A percentile compares a stretch with the other conserved stretches of the same genome.
These are phyloP conservation scores for Escallonia herrerae DNA, from an alignment of 129 eudicot species.

Conservation along the genomic window DNA sequence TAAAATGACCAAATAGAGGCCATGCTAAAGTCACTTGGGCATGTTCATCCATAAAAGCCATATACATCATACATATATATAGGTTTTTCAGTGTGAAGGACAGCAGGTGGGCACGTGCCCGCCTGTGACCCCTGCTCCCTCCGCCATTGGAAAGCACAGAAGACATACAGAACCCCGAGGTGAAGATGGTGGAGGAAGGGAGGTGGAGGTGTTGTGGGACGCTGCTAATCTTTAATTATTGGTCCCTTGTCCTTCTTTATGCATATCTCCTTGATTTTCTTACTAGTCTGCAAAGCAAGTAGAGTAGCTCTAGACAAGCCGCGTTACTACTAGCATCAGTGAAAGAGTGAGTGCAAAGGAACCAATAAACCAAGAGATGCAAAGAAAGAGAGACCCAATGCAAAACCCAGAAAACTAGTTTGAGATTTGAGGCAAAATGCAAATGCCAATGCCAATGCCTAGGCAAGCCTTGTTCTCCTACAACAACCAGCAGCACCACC, in stretches of 20 bases:
- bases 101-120: no score
- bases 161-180: conserved; percentile 76
- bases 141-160: neutral
- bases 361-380: neutral
- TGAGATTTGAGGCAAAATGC: conserved; percentile 46
- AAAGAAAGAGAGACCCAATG: conserved; percentile 41
- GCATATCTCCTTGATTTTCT: conserved; percentile 18
- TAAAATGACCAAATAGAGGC: no score
- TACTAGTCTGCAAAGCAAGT: conserved; percentile 30
- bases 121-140: no score
- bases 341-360: conserved; percentile 8
- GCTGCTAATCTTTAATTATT: conserved; percentile 5
- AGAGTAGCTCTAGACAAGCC: neutral
- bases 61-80: no score
- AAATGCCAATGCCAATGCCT: conserved; percentile 47
- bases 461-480: conserved; percentile 18
- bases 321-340: neutral
- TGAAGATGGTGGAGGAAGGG: conserved; percentile 33
- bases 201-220: conserved; percentile 21
- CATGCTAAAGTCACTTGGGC: no score
- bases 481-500: conserved; percentile 14
- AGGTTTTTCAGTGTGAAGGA: no score
- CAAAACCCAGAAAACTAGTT: conserved; percentile 40
- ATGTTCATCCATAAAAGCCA: no score
- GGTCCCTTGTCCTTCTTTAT: conserved; percentile 8